Conservation (phyloP, 345 rosid genomes). For the Punica granatum region DNA sequence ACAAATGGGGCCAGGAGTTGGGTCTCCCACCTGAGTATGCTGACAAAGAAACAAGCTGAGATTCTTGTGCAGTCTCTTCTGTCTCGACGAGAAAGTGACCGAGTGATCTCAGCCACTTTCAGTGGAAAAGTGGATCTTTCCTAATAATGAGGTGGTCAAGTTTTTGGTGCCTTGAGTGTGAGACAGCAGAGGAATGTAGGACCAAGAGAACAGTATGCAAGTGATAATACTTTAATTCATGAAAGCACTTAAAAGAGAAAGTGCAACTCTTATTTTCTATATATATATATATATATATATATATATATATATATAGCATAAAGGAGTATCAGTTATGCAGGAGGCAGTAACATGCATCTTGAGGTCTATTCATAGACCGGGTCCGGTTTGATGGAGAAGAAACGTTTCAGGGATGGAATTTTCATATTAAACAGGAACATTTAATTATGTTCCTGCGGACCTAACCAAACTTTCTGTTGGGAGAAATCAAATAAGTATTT, state of each 20-base stretch:
- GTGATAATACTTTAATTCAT: not conserved
- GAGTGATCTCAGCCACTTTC: slow-evolving; percentile 21
- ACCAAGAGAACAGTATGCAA: not conserved
- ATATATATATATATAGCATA: too few species aligned
- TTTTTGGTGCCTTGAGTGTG: slow-evolving; percentile 13
- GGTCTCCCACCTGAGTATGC: slow-evolving; percentile 32
- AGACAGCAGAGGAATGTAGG: slow-evolving; percentile 5
- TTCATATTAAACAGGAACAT: too few species aligned
- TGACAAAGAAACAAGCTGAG: slow-evolving; percentile 20
- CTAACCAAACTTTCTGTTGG: too few species aligned
- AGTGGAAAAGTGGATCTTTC: slow-evolving; percentile 24
- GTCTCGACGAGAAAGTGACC: slow-evolving; percentile 22
- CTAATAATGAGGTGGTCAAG: slow-evolving; percentile 19
- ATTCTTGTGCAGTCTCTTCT: slow-evolving; percentile 28
- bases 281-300: too few species aligned
- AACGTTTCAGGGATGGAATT: too few species aligned
- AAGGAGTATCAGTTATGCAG: too few species aligned
- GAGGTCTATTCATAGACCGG: too few species aligned
- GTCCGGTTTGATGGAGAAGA: too few species aligned
- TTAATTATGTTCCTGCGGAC: too few species aligned
- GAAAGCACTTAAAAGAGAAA: not conserved
- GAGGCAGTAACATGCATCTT: too few species aligned
- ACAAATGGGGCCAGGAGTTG: slow-evolving; percentile 43
- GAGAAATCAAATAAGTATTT: too few species aligned
- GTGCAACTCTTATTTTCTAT: not conserved